Conservation (phyloP, 2,329 filamentous ascomycete species). For the Curvularia eragrostidis region DNA sequence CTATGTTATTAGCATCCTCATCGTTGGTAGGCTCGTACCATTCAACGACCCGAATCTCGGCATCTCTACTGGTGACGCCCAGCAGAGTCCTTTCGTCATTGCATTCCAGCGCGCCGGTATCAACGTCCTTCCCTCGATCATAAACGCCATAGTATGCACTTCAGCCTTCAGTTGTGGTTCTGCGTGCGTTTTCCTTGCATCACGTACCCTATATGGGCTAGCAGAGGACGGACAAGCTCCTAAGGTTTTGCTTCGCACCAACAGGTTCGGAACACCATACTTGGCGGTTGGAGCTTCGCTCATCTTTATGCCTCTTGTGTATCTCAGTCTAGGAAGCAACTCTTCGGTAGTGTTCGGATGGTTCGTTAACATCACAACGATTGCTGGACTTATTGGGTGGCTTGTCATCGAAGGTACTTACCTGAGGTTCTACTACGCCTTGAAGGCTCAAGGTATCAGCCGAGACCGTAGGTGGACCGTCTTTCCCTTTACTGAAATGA, state of each 20-base stretch:
- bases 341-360: constrained; percentile 62
- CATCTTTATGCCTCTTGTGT: constrained; percentile 62
- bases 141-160: constrained; percentile 53
- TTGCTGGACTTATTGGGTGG: constrained; percentile 59
- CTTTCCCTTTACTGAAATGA: background rate
- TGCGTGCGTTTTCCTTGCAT: constrained; percentile 3
- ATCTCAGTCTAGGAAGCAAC: constrained; percentile 56
- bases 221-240: constrained; percentile 26
- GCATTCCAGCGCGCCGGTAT: constrained; percentile 72
- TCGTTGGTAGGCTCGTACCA: no score
- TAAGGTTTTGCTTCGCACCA: constrained; percentile 28
- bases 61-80: constrained; percentile 49
- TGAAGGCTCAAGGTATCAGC: constrained; percentile 56
- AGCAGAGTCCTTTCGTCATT: constrained; percentile 59
- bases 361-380: constrained; percentile 71
- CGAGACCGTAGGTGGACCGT: constrained; percentile 3
- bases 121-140: constrained; percentile 69
- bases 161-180: no score
- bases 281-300: constrained; percentile 68
- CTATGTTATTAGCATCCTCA: no score
- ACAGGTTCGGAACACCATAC: constrained; percentile 71
- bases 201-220: constrained; percentile 25
- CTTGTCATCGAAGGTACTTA: constrained; percentile 60
- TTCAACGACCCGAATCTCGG: constrained; percentile 52
- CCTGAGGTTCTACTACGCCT: constrained; percentile 57